A percentile compares a stretch with the other conserved stretches of the same genome.
Conservation (phyloP, 305 asterid species). For the Coffea humblotiana region DNA sequence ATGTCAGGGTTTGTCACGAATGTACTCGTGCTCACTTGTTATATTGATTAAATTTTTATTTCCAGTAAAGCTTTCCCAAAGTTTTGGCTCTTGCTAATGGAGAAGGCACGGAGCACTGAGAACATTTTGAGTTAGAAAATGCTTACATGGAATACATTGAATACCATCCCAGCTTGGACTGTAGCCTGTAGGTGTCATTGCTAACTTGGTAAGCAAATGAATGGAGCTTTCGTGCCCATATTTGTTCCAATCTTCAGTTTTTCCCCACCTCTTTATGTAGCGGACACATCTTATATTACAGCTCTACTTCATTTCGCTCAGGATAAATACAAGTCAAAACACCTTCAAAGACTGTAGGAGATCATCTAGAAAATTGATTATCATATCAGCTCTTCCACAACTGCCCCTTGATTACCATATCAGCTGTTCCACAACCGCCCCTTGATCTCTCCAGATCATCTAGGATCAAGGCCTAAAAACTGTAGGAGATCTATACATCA, state of each 20-base stretch:
- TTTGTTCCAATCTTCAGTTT: not conserved
- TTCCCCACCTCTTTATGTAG: not conserved
- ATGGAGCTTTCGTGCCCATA: not conserved
- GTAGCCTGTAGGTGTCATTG: not conserved
- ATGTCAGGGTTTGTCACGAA: not conserved
- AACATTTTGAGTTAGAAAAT: not conserved
- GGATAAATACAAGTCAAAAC: too few species aligned
- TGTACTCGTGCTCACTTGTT: not conserved
- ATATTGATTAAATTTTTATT: not conserved
- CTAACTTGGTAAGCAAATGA: not conserved
- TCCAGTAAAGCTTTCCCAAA: not conserved
- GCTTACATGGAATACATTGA: not conserved
- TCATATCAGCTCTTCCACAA: too few species aligned
- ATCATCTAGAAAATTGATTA: too few species aligned
- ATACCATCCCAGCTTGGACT: not conserved
- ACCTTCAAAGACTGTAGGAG: too few species aligned
- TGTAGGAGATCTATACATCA: too few species aligned
- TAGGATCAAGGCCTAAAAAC: too few species aligned
- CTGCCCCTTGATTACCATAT: too few species aligned
- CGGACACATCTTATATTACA: not conserved
- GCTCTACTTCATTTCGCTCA: not conserved
- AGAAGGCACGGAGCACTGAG: not conserved
- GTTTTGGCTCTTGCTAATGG: not conserved
- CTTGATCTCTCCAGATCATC: too few species aligned
- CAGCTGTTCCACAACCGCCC: too few species aligned